Conservation (phyloP, 306 rosid genomes). For the Gynostemma pentaphyllum region DNA sequence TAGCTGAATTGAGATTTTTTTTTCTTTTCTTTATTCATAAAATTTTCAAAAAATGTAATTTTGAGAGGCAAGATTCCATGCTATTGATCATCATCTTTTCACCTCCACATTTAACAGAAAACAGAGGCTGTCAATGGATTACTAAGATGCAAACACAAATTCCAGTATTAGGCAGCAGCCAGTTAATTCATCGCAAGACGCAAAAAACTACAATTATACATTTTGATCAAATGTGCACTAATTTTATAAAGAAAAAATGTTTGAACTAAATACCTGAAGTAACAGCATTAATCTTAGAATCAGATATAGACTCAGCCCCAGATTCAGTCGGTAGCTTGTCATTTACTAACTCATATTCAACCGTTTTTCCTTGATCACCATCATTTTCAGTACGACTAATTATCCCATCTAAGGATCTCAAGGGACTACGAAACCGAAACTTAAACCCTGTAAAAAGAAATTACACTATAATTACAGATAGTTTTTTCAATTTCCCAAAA, state of each 20-base stretch:
- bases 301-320: constrained; percentile 16
- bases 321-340: constrained; percentile 23
- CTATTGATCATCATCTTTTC: background rate
- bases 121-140: no score
- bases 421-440: constrained; percentile 35
- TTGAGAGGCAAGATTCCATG: background rate
- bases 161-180: background rate
- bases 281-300: constrained; percentile 12
- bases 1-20: no score
- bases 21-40: background rate
- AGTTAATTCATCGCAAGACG: background rate
- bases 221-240: background rate
- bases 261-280: constrained; percentile 21
- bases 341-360: constrained; percentile 13
- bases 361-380: constrained; percentile 8
- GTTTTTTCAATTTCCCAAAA: background rate
- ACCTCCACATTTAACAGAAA: background rate
- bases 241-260: background rate
- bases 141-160: background rate
- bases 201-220: background rate
- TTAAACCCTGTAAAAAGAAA: constrained; percentile 32
- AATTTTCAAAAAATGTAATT: background rate
- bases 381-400: constrained; percentile 17
- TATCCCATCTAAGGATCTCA: constrained; percentile 31
- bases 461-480: background rate